Conservation (phyloP, 192 early-diverging fungal genomes). For the Gonapodya sp. region DNA sequence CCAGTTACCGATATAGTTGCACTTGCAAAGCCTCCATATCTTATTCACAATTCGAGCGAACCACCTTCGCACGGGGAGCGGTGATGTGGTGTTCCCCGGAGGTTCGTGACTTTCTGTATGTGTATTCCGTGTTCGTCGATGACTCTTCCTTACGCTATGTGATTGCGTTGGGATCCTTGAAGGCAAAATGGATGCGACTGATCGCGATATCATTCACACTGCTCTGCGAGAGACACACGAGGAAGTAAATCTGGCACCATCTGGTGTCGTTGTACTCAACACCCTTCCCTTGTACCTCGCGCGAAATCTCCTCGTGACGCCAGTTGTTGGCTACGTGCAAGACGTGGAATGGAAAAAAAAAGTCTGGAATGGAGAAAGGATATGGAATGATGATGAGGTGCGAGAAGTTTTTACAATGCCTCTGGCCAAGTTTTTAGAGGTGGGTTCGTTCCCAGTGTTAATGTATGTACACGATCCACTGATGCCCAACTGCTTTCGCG, state of each 20-base stretch:
- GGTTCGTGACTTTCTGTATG: background rate
- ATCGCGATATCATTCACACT: background rate
- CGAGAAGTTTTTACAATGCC: background rate
- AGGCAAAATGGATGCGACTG: background rate
- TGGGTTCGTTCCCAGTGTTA: background rate
- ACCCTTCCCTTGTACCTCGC: background rate
- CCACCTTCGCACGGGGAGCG: background rate
- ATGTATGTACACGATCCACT: background rate
- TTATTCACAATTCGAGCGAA: background rate
- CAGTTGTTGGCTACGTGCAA: background rate
- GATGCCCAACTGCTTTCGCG: no score
- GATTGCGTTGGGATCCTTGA: no score
- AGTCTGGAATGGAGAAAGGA: background rate
- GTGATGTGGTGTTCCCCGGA: background rate
- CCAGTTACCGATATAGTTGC: no score
- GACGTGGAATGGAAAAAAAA: background rate
- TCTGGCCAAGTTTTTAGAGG: background rate
- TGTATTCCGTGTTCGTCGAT: background rate
- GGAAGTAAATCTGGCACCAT: background rate
- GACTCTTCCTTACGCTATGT: background rate
- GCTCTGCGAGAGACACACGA: background rate
- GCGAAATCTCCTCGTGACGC: background rate
- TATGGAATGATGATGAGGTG: background rate
- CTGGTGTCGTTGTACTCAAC: background rate
- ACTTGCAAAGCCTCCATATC: background rate